phyloP scores from a whole-genome alignment of 2,329 filamentous ascomycete species.

The Grosmannia penicillata region DNA sequence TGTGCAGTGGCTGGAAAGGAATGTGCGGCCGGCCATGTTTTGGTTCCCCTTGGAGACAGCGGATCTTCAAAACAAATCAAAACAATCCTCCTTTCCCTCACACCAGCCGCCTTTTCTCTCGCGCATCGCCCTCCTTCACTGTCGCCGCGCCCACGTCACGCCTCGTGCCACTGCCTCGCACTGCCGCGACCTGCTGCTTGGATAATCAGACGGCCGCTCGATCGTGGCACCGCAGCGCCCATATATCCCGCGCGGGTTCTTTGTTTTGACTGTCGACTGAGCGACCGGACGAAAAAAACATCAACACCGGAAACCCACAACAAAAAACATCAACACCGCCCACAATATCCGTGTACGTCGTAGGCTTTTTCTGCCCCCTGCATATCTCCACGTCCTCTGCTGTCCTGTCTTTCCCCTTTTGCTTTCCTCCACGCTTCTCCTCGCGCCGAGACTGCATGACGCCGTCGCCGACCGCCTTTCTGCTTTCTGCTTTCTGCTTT shows the following conservation, averaged over 20 bases:
- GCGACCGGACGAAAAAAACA: constrained; percentile 5
- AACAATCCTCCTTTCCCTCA: constrained; percentile 8
- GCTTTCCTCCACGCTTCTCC: neutral
- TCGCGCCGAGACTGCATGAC: too few species aligned
- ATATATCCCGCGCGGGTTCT: neutral
- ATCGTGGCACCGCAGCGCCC: neutral
- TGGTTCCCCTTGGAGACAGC: constrained; percentile 14
- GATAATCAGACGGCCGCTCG: constrained; percentile 5
- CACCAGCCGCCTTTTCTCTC: constrained; percentile 1
- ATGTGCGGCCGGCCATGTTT: constrained; percentile 4
- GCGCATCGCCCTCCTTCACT: constrained; percentile 1
- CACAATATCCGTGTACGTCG: constrained; percentile 1
- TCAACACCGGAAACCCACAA: constrained; percentile 4
- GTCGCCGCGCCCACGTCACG: neutral
- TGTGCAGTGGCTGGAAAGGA: constrained; percentile 5
- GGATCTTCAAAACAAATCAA: constrained; percentile 13
- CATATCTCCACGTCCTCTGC: neutral
- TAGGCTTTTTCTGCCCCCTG: neutral
- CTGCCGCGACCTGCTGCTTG: constrained; percentile 3
- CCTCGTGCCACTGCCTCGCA: neutral
- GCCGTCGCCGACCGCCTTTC: too few species aligned
- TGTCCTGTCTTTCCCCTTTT: neutral
- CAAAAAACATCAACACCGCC: constrained; percentile 6
- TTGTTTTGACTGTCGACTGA: constrained; percentile 8
- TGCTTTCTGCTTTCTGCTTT: neutral